Conservation (phyloP, 192 early-diverging fungal genomes). For the Neocallimastix lanati region DNA sequence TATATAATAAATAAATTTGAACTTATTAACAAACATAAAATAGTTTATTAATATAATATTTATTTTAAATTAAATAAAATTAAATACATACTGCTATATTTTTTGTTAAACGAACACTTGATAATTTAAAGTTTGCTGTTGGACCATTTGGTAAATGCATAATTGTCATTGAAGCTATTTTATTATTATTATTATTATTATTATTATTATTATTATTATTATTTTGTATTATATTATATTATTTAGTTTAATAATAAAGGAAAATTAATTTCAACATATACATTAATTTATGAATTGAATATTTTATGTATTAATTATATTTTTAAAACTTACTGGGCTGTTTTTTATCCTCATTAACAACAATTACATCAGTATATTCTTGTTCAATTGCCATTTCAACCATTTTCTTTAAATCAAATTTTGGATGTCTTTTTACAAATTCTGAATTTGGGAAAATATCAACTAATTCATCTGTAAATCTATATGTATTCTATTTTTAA, state of each 20-base stretch:
- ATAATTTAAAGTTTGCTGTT: slow-evolving; percentile 88
- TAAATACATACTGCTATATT: slow-evolving; percentile 39
- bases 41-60: too few relatives aligned
- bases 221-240: too few relatives aligned
- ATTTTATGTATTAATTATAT: too few relatives aligned
- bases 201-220: too few relatives aligned
- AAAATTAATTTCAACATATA: too few relatives aligned
- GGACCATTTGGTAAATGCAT: slow-evolving; percentile 94
- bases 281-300: too few relatives aligned
- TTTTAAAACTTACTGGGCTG: slow-evolving; percentile 51
- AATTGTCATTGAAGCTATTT: slow-evolving; percentile 61
- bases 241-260: too few relatives aligned
- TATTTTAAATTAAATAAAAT: too few relatives aligned
- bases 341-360: slow-evolving; percentile 87
- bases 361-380: slow-evolving; percentile 82
- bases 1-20: too few relatives aligned
- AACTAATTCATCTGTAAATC: slow-evolving; percentile 76
- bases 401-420: slow-evolving; percentile 79
- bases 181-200: too few relatives aligned
- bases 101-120: slow-evolving; percentile 54
- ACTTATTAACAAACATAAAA: too few relatives aligned
- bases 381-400: slow-evolving; percentile 73
- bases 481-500: slow-evolving; percentile 32
- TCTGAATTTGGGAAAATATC: slow-evolving; percentile 79
- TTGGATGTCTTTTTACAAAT: slow-evolving; percentile 67